Base-by-base conservation (phyloP, 805 yeast species). In the Debaryomyces castellii region DNA sequence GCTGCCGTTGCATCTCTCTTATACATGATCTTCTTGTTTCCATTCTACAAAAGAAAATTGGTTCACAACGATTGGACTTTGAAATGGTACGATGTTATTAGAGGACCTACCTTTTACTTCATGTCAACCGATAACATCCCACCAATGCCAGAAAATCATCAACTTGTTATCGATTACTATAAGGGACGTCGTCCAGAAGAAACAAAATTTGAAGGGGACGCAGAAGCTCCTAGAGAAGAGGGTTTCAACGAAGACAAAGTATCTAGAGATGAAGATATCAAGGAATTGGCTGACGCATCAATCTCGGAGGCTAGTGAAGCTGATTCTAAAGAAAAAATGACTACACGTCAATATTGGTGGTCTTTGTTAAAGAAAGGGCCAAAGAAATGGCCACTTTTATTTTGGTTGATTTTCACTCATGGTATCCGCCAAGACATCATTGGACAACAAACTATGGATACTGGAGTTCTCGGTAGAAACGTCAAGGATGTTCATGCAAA, bases 371-470 rank as follows among this genome's bases (percentile, higher is more conserved):
- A 68, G 53, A 60, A 56, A 37, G 73, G 74, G 41, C 87, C 85
- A 43, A 54, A 57, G 20, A 66, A 76, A 59, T 83, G 87, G 87
- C 82, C 80, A 16, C 55, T 50, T 20, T 69, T 83, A 16, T 5
- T 72, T 5, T 75, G 78, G 75, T 65, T 80, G 51, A 51, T 80
- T 17, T 43, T 78, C 5, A 64, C 75, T 40, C 86, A 82, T 50
- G 90, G 91, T 42, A 76, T 82, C 62, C 74, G 76, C 49, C 79
- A 80, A 59, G 91, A 86, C 64, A 81, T 85, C 46, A 78, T 85
- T 45, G 30, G 63, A 9, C 55, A 62, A 39, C 87, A 82, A 62
- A 66, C 73, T 40, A 49, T 53, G 41, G 49, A 51, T n/a, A 51
- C 55, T 27, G 76, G 73, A 48, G 51, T 59, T 33, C 65, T 82